Conservation (phyloP, 306 rosid genomes). For the Rubus parviflorus region DNA sequence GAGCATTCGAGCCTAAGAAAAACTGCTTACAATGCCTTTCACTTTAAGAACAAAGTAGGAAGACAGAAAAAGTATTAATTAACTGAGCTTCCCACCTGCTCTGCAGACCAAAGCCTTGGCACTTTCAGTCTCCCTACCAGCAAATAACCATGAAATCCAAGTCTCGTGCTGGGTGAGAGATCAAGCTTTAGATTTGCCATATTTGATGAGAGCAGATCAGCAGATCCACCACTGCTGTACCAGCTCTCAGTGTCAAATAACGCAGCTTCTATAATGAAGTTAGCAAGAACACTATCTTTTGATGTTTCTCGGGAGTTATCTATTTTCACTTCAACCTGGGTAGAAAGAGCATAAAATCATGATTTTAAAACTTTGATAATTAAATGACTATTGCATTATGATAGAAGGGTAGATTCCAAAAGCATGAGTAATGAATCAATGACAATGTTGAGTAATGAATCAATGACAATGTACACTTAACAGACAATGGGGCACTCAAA, state of each 20-base stretch:
- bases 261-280: conserved; percentile 66
- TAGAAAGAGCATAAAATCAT: conserved; percentile 21
- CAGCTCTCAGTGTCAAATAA: conserved; percentile 65
- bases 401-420: background rate
- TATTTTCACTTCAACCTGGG: conserved; percentile 85
- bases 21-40: background rate
- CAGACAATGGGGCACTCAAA: background rate
- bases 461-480: background rate
- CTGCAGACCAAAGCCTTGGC: conserved; percentile 96
- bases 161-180: conserved; percentile 32
- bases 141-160: conserved; percentile 69
- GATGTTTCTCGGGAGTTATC: conserved; percentile 65
- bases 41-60: background rate
- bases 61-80: background rate
- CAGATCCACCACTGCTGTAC: conserved; percentile 45
- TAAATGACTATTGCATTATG: background rate
- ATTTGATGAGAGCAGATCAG: conserved; percentile 66
- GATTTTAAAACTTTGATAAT: background rate
- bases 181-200: conserved; percentile 60
- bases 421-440: conserved; percentile 2
- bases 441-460: background rate
- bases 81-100: conserved; percentile 55
- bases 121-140: conserved; percentile 63
- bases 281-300: conserved; percentile 53
- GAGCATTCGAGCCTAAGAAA: too few relatives aligned